Evolutionary conservation across 148 eudicot genomes (phyloP).

Genomic region (Fagopyrum homotropicum): DNA sequence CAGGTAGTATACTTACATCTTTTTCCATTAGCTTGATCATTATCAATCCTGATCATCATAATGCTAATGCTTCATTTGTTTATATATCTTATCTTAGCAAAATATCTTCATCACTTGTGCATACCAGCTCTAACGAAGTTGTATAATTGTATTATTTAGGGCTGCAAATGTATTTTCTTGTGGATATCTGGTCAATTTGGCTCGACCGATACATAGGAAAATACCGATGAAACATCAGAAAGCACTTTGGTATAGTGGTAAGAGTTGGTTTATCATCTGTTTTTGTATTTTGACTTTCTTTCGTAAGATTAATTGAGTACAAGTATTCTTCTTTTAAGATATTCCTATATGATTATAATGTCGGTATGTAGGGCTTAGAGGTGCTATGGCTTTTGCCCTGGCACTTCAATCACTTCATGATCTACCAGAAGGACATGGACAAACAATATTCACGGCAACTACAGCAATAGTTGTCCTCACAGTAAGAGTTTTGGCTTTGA

Average conservation of each 20-base stretch:
- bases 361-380: slow-evolving; percentile 75
- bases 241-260: slow-evolving; percentile 99
- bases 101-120: neutral
- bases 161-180: slow-evolving; percentile 94
- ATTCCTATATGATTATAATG: slow-evolving; percentile 6
- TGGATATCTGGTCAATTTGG: slow-evolving; percentile 83
- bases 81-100: neutral
- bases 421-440: slow-evolving; percentile 99
- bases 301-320: neutral
- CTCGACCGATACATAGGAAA: slow-evolving; percentile 75
- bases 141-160: slow-evolving; percentile 35
- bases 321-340: slow-evolving; percentile 6
- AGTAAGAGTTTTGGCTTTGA: slow-evolving; percentile 33
- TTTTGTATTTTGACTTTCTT: neutral
- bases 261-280: slow-evolving; percentile 16
- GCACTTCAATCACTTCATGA: slow-evolving; percentile 97
- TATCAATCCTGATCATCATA: neutral
- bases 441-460: slow-evolving; percentile 95
- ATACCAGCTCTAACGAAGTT: slow-evolving; percentile 8
- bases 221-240: slow-evolving; percentile 92
- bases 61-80: neutral
- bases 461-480: slow-evolving; percentile 96
- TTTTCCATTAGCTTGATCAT: neutral
- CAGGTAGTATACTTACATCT: slow-evolving; percentile 42
- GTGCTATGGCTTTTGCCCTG: slow-evolving; percentile 99